A percentile compares a stretch with the other conserved stretches of the same genome.
Evolutionary conservation across 2,329 filamentous ascomycete genomes (phyloP).

Genomic region (Aspergillus arachidicola): DNA sequence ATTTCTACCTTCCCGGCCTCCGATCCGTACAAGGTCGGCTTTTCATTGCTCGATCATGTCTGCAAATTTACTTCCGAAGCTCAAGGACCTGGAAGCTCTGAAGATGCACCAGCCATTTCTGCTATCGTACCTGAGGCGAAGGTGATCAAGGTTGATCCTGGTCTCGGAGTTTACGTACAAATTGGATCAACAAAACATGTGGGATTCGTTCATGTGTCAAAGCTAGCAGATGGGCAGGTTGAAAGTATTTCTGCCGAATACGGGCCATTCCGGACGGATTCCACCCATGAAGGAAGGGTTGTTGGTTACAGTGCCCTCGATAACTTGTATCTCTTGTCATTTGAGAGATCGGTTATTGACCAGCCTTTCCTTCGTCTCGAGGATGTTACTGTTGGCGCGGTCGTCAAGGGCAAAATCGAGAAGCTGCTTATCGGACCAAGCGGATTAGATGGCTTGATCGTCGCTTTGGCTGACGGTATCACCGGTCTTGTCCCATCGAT

Average conservation of each 20-base stretch:
- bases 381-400: slow-evolving; percentile 78
- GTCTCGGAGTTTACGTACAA: slow-evolving; percentile 79
- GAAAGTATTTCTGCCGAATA: slow-evolving; percentile 76
- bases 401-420: slow-evolving; percentile 81
- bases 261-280: slow-evolving; percentile 76
- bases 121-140: slow-evolving; percentile 76
- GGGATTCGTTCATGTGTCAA: slow-evolving; percentile 95
- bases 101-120: slow-evolving; percentile 57
- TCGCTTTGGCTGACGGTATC: slow-evolving; percentile 84
- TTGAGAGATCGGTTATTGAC: slow-evolving; percentile 79
- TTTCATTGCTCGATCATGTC: slow-evolving; percentile 87
- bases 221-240: slow-evolving; percentile 85
- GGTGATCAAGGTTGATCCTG: slow-evolving; percentile 76
- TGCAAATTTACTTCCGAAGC: slow-evolving; percentile 57
- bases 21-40: slow-evolving; percentile 79
- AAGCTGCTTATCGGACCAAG: slow-evolving; percentile 76
- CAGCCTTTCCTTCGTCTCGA: slow-evolving; percentile 91
- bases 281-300: slow-evolving; percentile 78
- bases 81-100: slow-evolving; percentile 42
- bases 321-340: slow-evolving; percentile 79
- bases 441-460: slow-evolving; percentile 79
- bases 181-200: slow-evolving; percentile 65
- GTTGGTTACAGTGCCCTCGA: slow-evolving; percentile 87
- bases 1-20: slow-evolving; percentile 83
- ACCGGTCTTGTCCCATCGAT: slow-evolving; percentile 84